Conservation (phyloP, 148 eudicot genomes). For the Chenopodium suecicum region DNA sequence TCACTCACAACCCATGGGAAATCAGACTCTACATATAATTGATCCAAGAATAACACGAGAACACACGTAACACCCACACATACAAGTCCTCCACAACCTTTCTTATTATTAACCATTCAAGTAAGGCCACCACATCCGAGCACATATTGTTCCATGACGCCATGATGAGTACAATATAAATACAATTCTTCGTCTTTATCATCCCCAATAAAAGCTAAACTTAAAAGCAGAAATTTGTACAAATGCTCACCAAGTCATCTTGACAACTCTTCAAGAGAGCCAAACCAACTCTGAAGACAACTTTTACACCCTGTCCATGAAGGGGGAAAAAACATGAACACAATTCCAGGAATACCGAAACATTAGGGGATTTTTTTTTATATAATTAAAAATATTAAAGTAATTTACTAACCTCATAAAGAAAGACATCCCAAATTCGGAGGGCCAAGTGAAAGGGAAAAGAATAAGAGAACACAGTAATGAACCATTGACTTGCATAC, state of each 20-base stretch:
- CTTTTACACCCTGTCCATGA: conserved; percentile 72
- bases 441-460: conserved; percentile 95
- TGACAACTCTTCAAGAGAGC: conserved; percentile 89
- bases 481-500: conserved; percentile 99
- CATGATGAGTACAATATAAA: not conserved
- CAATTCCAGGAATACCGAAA: not conserved
- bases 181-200: not conserved
- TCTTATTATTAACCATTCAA: too few species aligned
- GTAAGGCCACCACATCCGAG: not conserved
- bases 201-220: not conserved
- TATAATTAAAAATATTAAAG: not conserved
- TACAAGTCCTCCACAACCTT: too few species aligned
- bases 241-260: conserved; percentile 74
- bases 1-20: not conserved
- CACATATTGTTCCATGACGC: not conserved
- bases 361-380: not conserved
- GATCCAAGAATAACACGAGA: not conserved
- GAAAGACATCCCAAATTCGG: conserved; percentile 97
- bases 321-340: not conserved
- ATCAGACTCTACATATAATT: not conserved
- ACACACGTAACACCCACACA: too few species aligned
- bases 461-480: conserved; percentile 91
- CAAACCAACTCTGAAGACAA: conserved; percentile 85
- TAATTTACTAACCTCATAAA: conserved; percentile 65
- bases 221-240: not conserved